Evolutionary conservation across 2,329 filamentous ascomycete genomes (phyloP).

Genomic region (Erysiphe pulchra): DNA sequence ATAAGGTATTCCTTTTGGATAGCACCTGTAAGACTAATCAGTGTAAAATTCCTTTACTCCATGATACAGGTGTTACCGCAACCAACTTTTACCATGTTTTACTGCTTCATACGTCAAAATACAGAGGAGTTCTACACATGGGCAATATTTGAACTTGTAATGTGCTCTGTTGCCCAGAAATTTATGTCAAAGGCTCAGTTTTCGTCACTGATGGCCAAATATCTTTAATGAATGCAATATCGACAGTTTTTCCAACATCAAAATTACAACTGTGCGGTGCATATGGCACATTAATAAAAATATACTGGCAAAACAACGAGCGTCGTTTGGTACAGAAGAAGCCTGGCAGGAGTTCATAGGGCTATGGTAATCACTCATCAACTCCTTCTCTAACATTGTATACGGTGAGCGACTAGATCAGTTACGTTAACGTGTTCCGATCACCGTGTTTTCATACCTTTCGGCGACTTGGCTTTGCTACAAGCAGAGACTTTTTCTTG

Average conservation of each 20-base stretch:
- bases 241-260: too few species aligned
- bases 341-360: background rate
- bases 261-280: too few species aligned
- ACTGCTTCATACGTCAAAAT: background rate
- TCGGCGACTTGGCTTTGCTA: background rate
- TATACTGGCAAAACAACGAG: background rate
- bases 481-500: too few species aligned
- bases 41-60: background rate
- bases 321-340: background rate
- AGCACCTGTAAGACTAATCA: background rate
- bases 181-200: too few species aligned
- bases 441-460: background rate
- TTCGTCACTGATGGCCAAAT: background rate
- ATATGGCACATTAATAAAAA: background rate
- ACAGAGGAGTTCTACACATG: background rate
- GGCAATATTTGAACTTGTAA: background rate
- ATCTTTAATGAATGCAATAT: too few species aligned
- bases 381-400: background rate
- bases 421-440: background rate
- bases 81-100: background rate
- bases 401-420: background rate
- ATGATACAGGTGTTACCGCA: background rate
- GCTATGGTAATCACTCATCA: background rate
- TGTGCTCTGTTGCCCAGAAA: too few species aligned
- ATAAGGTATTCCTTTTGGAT: background rate